Conservation (phyloP, 192 early-diverging fungal genomes). For the Umbelopsis sp. region DNA sequence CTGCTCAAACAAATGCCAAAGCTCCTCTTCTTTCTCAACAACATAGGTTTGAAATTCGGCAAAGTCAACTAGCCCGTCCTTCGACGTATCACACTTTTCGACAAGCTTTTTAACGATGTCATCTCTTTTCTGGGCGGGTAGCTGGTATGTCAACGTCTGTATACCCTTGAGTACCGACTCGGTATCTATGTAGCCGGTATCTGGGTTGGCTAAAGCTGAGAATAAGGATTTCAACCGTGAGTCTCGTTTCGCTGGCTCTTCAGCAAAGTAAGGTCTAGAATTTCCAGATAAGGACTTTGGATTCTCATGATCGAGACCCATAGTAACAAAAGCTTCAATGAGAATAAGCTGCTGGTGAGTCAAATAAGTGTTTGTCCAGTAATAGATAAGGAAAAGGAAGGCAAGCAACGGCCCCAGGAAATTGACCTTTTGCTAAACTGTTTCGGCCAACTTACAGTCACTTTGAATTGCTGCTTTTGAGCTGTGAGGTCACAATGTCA, state of each 20-base stretch:
- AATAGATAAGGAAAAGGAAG: background rate
- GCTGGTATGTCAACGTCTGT: constrained; percentile 29
- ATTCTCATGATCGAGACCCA: background rate
- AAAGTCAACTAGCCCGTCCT: constrained; percentile 47
- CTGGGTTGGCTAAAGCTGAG: constrained; percentile 30
- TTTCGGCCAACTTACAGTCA: too few relatives aligned
- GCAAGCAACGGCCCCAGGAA: background rate
- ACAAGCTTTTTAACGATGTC: constrained; percentile 44
- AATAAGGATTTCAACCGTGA: constrained; percentile 37
- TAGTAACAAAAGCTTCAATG: background rate
- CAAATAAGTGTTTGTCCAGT: background rate
- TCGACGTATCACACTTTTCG: constrained; percentile 32
- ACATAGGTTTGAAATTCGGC: constrained; percentile 63
- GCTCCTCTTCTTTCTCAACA: constrained; percentile 61
- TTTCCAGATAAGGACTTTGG: constrained; percentile 3
- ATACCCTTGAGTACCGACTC: constrained; percentile 38
- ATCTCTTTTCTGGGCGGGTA: constrained; percentile 33
- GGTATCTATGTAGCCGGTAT: constrained; percentile 34
- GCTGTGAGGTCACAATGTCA: constrained; percentile 17
- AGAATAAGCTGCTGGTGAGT: too few relatives aligned
- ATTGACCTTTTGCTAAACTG: background rate
- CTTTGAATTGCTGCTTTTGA: constrained; percentile 2
- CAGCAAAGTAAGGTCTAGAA: constrained; percentile 27
- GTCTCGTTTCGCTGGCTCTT: constrained; percentile 29
- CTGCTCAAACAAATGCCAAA: constrained; percentile 63